phyloP scores from a whole-genome alignment of 2,329 filamentous ascomycete species.

The Monilinia polystroma region DNA sequence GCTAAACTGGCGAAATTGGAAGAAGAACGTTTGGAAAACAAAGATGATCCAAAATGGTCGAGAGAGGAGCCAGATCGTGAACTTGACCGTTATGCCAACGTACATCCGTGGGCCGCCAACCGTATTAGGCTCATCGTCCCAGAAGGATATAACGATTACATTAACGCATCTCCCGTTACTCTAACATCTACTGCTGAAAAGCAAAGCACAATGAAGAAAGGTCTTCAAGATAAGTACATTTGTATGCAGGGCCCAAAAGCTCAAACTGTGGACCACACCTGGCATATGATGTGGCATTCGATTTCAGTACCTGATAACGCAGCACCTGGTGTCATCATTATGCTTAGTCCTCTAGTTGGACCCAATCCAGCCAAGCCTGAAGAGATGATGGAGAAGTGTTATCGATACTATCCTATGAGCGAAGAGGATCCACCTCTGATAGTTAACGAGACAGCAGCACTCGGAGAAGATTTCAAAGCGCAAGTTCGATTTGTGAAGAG shows the following conservation, averaged over 20 bases:
- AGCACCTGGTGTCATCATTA: constrained; percentile 80
- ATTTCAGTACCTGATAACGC: constrained; percentile 44
- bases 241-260: constrained; percentile 89
- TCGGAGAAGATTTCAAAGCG: constrained; percentile 66
- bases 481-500: constrained; percentile 60
- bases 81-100: constrained; percentile 85
- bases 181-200: constrained; percentile 42
- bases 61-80: constrained; percentile 56
- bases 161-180: constrained; percentile 71
- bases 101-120: constrained; percentile 86
- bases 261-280: constrained; percentile 76
- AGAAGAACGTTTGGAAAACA: constrained; percentile 37
- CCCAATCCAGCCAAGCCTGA: constrained; percentile 33
- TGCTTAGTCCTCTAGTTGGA: constrained; percentile 84
- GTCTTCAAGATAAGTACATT: constrained; percentile 63
- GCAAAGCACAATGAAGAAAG: constrained; percentile 33
- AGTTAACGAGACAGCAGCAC: constrained; percentile 63
- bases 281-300: constrained; percentile 93
- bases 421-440: constrained; percentile 51
- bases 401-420: constrained; percentile 75
- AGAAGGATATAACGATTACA: constrained; percentile 70
- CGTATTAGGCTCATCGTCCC: constrained; percentile 79
- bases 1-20: constrained; percentile 61
- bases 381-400: constrained; percentile 76
- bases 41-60: constrained; percentile 51